Evolutionary conservation across 2,329 filamentous ascomycete species (phyloP), one percentile per base, ranked within the genome.

Genomic region (Kalaharituber pfeilii): DNA sequence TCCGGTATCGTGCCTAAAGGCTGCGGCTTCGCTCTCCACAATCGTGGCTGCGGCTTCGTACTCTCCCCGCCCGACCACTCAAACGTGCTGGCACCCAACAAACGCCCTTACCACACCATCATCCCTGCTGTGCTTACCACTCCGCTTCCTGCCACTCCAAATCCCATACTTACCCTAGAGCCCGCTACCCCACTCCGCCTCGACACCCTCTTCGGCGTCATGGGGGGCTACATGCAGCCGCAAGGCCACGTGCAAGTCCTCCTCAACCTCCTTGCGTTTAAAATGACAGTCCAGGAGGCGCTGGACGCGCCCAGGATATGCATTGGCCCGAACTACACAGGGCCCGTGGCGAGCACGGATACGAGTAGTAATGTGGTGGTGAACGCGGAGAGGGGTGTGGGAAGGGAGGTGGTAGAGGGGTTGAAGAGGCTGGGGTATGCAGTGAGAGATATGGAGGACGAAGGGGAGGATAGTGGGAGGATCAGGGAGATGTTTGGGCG

Each of bases 221-320:
- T 96, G 91, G 91, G 91, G 52, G 89, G 87, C 2, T 96, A 93
- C 69, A 96, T 96, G 84, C 91, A 98, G 70, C 91, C 91, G 0
- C 91, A 96, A 69, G 91, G 89, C 22, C 91, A 96, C 57, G 81
- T 96, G 0, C 91, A 96, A 68, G 87, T 94, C 0, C 70, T 98
- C 8, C 73, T 96, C 1, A 94, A 93, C 61, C 88, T 94, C 76
- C 69, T 94, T 0, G 78, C 87, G 0, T 94, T 88, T 62, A 79
- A 80, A 1, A 73, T 86, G 52, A 82, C 81, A 59, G 87, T 88
- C 0, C 91, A 98, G 69, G 80, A 86, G 56, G 87, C 89, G 2
- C 75, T 96, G 0, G 91, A 98, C 65, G 83, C 89, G 2, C 89
- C 91, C 15, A 75, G 91, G n/a, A 76, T 96, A 60, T 95, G 87